These are phyloP conservation scores for Aureobasidium sp. DNA, from an alignment of 2,329 filamentous ascomycete genomes.

Conservation along the genomic window DNA sequence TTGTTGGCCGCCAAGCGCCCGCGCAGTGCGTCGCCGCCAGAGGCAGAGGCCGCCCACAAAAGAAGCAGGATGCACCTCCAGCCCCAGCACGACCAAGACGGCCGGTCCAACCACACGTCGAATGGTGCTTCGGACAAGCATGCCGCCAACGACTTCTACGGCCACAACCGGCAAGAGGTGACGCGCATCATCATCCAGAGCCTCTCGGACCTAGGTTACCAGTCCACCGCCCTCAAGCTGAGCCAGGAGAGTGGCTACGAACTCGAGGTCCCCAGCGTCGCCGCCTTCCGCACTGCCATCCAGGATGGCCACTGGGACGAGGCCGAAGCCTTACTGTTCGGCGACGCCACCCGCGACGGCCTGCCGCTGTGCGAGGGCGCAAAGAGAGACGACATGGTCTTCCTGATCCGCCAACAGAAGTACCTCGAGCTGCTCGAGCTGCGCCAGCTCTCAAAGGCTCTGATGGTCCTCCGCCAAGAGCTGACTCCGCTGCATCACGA, in stretches of 20 bases:
- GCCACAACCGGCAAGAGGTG: constrained; percentile 87
- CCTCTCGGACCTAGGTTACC: constrained; percentile 80
- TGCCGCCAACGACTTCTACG: constrained; percentile 52
- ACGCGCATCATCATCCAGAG: constrained; percentile 89
- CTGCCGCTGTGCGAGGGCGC: constrained; percentile 69
- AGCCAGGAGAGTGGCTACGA: constrained; percentile 78
- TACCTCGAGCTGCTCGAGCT: constrained; percentile 83
- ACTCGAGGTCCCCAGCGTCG: constrained; percentile 77
- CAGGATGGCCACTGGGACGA: constrained; percentile 73
- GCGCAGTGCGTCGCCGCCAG: constrained; percentile 15
- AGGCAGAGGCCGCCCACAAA: constrained; percentile 1
- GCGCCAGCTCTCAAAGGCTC: constrained; percentile 63
- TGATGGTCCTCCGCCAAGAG: constrained; percentile 80
- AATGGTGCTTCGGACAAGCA: background rate
- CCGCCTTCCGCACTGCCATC: constrained; percentile 76
- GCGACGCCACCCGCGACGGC: constrained; percentile 37
- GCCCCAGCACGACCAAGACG: background rate
- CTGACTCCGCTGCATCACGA: constrained; percentile 81
- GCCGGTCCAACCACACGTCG: background rate
- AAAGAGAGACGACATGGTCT: constrained; percentile 73
- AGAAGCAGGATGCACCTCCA: constrained; percentile 13
- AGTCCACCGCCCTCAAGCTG: constrained; percentile 65
- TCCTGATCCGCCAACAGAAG: constrained; percentile 87
- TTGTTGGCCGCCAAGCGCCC: constrained; percentile 11
- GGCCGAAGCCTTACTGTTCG: constrained; percentile 75